Evolutionary conservation across 2,329 filamentous ascomycete species (phyloP).

Genomic region (Lasiodiplodia citricola): DNA sequence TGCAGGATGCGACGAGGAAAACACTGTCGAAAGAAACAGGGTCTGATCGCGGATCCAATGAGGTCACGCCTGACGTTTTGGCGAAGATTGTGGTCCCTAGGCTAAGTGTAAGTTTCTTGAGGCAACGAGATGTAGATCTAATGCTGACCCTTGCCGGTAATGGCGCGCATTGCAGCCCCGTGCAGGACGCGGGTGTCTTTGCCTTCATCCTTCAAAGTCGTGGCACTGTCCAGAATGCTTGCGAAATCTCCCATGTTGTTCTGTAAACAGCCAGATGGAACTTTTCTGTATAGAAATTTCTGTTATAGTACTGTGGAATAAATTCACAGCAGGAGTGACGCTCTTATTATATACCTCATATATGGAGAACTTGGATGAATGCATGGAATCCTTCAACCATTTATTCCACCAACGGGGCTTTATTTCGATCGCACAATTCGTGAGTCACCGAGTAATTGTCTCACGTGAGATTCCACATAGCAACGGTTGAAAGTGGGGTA

Average conservation of each 20-base stretch:
- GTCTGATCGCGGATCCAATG: neutral
- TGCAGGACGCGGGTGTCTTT: neutral
- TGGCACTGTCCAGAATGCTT: neutral
- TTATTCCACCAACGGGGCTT: neutral
- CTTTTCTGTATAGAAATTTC: too few relatives aligned
- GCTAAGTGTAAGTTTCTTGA: neutral
- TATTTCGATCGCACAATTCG: neutral
- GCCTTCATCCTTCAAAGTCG: neutral
- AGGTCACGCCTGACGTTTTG: neutral
- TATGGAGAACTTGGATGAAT: too few relatives aligned
- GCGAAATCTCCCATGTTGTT: neutral
- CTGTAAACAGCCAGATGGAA: neutral
- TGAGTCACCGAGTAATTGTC: neutral
- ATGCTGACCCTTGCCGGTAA: neutral
- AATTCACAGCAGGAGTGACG: too few relatives aligned
- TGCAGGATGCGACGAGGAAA: slow-evolving; percentile 41
- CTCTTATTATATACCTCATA: too few relatives aligned
- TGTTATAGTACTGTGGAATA: neutral
- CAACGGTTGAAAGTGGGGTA: neutral
- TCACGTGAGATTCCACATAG: neutral
- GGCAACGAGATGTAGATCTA: neutral
- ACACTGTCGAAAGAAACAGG: neutral
- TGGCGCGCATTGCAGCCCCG: neutral
- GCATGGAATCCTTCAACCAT: too few relatives aligned
- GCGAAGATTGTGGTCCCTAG: neutral